Evolutionary conservation across 208 protist species (phyloP).

Genomic region (Leishmania major): DNA sequence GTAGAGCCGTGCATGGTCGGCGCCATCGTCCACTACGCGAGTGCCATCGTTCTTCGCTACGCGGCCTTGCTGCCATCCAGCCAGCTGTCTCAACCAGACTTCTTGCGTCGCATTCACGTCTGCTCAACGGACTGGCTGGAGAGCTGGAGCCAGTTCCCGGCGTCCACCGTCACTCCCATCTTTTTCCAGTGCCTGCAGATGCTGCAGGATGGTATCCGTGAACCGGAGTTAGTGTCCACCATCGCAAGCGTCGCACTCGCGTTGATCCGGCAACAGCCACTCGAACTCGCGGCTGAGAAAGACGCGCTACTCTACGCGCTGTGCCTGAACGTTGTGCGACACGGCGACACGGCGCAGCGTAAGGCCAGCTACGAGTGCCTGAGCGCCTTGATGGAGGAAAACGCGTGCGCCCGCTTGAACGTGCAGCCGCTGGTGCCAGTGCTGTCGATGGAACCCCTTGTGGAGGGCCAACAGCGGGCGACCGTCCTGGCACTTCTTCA

Average conservation of each 20-base stretch:
- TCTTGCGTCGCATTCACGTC: slow-evolving; percentile 60
- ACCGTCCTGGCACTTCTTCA: slow-evolving; percentile 72
- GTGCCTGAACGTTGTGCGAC: slow-evolving; percentile 43
- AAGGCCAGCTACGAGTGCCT: slow-evolving; percentile 61
- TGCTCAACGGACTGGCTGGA: slow-evolving; percentile 67
- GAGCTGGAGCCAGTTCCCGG: slow-evolving; percentile 42
- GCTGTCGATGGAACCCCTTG: slow-evolving; percentile 48
- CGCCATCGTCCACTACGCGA: slow-evolving; percentile 82
- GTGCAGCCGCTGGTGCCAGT: slow-evolving; percentile 46
- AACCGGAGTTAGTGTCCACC: slow-evolving; percentile 51
- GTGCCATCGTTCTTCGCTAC: slow-evolving; percentile 69
- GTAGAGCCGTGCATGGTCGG: slow-evolving; percentile 39
- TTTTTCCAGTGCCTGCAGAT: slow-evolving; percentile 54
- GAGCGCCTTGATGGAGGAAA: slow-evolving; percentile 67
- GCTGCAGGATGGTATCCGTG: slow-evolving; percentile 41
- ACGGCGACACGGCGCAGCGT: slow-evolving; percentile 38
- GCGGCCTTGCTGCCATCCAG: slow-evolving; percentile 37
- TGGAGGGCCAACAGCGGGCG: slow-evolving; percentile 63
- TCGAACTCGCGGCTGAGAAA: slow-evolving; percentile 38
- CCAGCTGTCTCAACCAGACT: slow-evolving; percentile 35
- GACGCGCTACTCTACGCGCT: slow-evolving; percentile 79
- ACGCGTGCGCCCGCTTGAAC: slow-evolving; percentile 39
- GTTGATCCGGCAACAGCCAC: slow-evolving; percentile 49
- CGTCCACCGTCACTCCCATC: slow-evolving; percentile 25
- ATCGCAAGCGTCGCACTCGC: slow-evolving; percentile 55